These are phyloP conservation scores for Eragrostis curvula DNA, from an alignment of 176 grass and related monocot genomes.

Conservation along the genomic window DNA sequence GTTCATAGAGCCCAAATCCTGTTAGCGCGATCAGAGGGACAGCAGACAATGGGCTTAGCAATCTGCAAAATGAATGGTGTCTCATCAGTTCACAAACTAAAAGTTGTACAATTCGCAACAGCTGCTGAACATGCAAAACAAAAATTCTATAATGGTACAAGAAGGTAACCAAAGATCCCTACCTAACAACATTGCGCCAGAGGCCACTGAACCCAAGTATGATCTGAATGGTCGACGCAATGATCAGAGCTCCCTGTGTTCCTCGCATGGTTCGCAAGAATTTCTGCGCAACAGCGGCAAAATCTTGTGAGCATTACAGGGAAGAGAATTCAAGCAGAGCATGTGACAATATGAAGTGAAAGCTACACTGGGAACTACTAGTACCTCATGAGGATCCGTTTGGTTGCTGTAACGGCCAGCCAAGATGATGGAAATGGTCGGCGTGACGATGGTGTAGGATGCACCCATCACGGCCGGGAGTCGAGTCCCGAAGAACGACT, in stretches of 20 bases:
- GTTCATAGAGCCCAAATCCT: constrained; percentile 92
- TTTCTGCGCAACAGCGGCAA: constrained; percentile 57
- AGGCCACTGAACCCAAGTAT: constrained; percentile 95
- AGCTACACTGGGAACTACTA: neutral
- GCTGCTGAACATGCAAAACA: neutral
- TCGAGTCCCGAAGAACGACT: constrained; percentile 82
- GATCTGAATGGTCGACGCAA: constrained; percentile 83
- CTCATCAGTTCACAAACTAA: constrained; percentile 18
- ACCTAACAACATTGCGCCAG: constrained; percentile 90
- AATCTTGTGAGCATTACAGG: constrained; percentile 10
- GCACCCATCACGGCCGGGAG: constrained; percentile 82
- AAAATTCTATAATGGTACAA: constrained; percentile 1
- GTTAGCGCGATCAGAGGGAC: constrained; percentile 77
- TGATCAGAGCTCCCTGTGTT: constrained; percentile 84
- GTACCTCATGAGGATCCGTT: constrained; percentile 82
- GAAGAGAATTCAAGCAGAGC: neutral
- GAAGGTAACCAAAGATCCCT: constrained; percentile 4
- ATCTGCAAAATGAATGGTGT: constrained; percentile 35
- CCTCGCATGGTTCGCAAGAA: constrained; percentile 79
- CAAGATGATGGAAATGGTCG: constrained; percentile 90
- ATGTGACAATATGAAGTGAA: neutral
- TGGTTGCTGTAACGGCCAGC: constrained; percentile 72
- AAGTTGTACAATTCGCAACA: neutral
- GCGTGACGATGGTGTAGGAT: constrained; percentile 76
- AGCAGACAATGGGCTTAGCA: constrained; percentile 79